Evolutionary conservation across 2,329 filamentous ascomycete genomes (phyloP).

Genomic region (Alternaria burnsii): DNA sequence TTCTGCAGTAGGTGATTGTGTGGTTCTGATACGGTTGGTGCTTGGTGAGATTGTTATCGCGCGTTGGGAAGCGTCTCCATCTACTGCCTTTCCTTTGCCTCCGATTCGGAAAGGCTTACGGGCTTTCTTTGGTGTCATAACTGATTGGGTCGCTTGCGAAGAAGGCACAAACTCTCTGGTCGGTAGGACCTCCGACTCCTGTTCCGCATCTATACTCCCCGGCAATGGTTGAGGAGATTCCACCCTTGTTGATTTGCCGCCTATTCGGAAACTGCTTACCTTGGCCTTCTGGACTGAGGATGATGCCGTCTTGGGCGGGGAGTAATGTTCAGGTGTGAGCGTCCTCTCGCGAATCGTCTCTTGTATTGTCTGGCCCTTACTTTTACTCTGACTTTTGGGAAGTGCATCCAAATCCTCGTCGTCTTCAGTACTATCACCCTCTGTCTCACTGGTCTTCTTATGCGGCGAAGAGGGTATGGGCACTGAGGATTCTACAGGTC

Average conservation of each 20-base stretch:
- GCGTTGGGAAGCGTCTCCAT: constrained; percentile 14
- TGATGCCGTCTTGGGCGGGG: constrained; percentile 6
- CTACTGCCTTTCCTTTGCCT: constrained; percentile 33
- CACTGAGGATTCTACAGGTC: not conserved
- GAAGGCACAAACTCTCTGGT: constrained; percentile 3
- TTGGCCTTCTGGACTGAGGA: constrained; percentile 24
- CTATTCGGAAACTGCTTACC: constrained; percentile 39
- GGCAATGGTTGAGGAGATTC: constrained; percentile 5
- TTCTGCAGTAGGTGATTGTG: constrained; percentile 16
- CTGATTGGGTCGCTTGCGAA: constrained; percentile 12
- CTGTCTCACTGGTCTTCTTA: not conserved
- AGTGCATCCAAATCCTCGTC: constrained; percentile 53
- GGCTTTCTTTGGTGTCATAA: constrained; percentile 21
- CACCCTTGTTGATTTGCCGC: constrained; percentile 30
- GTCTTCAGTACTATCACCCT: constrained; percentile 1
- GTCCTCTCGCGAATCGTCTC: constrained; percentile 5
- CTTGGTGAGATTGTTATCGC: constrained; percentile 9
- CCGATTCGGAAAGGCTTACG: constrained; percentile 44
- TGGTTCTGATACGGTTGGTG: constrained; percentile 7
- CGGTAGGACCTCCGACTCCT: not conserved
- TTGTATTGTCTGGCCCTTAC: not conserved
- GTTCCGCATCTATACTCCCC: not conserved
- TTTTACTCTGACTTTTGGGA: constrained; percentile 26
- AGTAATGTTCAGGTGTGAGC: constrained; percentile 11
- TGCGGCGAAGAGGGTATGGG: not conserved